Evolutionary conservation across 805 yeast species (phyloP).

Genomic region (Candida orba): DNA sequence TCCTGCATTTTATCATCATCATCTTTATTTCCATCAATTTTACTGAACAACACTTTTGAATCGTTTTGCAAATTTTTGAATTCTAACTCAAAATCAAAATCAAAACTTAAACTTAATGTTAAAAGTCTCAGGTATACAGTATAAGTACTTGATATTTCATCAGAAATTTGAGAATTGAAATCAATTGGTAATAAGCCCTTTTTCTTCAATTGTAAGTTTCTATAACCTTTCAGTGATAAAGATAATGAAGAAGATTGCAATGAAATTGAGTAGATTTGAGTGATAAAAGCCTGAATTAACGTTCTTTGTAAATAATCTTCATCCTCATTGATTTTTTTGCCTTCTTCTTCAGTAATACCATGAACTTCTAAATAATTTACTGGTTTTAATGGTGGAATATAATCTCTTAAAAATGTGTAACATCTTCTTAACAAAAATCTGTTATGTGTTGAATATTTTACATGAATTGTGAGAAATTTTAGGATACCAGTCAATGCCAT

Average conservation of each 20-base stretch:
- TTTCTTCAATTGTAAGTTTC: conserved; percentile 10
- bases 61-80: conserved; percentile 30
- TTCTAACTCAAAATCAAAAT: conserved; percentile 44
- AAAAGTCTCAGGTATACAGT: conserved; percentile 34
- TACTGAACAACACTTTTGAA: conserved; percentile 35
- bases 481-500: conserved; percentile 58
- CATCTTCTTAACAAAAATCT: conserved; percentile 52
- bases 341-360: conserved; percentile 27
- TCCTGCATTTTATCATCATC: conserved; percentile 29
- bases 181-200: conserved; percentile 8
- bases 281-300: conserved; percentile 54
- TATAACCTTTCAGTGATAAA: conserved; percentile 26
- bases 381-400: conserved; percentile 40
- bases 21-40: conserved; percentile 25
- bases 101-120: conserved; percentile 56
- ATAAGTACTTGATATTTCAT: conserved; percentile 23
- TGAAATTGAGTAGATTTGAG: conserved; percentile 41
- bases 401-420: conserved; percentile 56
- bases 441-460: conserved; percentile 26
- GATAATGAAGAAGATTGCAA: conserved; percentile 23
- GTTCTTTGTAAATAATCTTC: conserved; percentile 60
- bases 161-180: conserved; percentile 9
- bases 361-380: conserved; percentile 27
- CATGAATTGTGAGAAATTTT: conserved; percentile 41
- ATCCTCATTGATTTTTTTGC: conserved; percentile 38